Conservation (phyloP, 139 green algal species). For the Chlamydomonas sp. region DNA sequence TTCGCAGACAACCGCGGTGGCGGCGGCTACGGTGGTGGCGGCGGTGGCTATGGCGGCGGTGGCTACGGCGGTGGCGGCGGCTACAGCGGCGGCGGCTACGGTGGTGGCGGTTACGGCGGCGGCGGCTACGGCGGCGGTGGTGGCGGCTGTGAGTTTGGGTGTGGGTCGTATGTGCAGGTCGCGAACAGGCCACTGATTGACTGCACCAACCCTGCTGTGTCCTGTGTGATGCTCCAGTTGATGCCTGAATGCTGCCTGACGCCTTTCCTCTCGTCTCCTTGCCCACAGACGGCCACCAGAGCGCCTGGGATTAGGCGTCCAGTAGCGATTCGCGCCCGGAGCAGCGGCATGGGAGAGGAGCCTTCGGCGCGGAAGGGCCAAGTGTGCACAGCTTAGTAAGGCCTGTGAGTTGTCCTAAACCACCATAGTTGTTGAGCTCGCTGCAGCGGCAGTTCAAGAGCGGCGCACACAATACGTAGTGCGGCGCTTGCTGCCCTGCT, state of each 20-base stretch:
- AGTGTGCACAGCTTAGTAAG: no score
- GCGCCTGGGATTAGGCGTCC: slow-evolving; percentile 26
- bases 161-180: background rate
- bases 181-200: background rate
- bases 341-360: no score
- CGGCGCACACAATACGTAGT: no score
- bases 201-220: background rate
- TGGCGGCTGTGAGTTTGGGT: background rate
- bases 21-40: slow-evolving; percentile 46
- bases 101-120: slow-evolving; percentile 4
- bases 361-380: no score
- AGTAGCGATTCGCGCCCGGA: no score
- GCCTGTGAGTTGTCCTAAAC: no score
- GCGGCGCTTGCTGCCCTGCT: no score
- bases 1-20: slow-evolving; percentile 38
- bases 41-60: slow-evolving; percentile 55
- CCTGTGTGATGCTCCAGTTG: background rate
- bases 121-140: slow-evolving; percentile 6
- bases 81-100: slow-evolving; percentile 32
- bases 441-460: no score
- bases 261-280: background rate
- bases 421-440: no score
- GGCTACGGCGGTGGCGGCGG: slow-evolving; percentile 52
- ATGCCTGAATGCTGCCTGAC: background rate
- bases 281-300: slow-evolving; percentile 8